Evolutionary conservation across 2,329 filamentous ascomycete genomes (phyloP), one percentile per base, ranked within the genome.

Genomic region (Massarina eburnea): DNA sequence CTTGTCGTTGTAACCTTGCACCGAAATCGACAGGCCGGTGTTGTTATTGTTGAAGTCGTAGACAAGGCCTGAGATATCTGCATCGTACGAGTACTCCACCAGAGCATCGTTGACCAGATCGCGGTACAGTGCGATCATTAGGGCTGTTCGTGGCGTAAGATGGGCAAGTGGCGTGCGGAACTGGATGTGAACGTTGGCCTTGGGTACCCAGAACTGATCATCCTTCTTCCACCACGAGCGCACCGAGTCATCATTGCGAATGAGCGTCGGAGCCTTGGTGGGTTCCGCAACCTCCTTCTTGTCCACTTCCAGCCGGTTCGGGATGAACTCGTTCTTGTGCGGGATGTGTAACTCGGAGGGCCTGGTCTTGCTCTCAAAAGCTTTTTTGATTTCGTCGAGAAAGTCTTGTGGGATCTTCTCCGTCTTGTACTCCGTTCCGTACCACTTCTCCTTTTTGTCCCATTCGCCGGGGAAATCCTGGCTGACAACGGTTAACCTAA

Each of bases 211-310:
- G 71, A 97, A 99, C 0, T 86, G 91, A 59, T 99, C 94, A 61
- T 99, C 94, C 73, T 97, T 97, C 77, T 99, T 99, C 77, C 85
- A 96, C 94, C 94, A 99, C 2, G 89, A 86, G 22, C 91, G 84
- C 1, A 89, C 84, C 26, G 84, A 75, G 5, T 85, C 79, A 56
- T 96, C 92, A 59, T 95, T 91, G 55, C 91, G 85, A 51, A 99
- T 86, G 19, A 99, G 77, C 49, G 85, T 86, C 0, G 94, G 94
- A 1, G 83, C 78, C 44, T 87, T 80, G 0, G 85, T 76, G 1
- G 91, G 87, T 57, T 88, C 82, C 20, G 83, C 78, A n/a, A 94
- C 80, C 27, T 95, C 89, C 71, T 90, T 95, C 78, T 94, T 96
- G 69, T 96, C 91, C 2, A 99, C 94, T 41, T 96, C 90, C 3